Base-by-base conservation (phyloP, 176 grass and related monocot genomes). In the Urochloa ruziziensis region DNA sequence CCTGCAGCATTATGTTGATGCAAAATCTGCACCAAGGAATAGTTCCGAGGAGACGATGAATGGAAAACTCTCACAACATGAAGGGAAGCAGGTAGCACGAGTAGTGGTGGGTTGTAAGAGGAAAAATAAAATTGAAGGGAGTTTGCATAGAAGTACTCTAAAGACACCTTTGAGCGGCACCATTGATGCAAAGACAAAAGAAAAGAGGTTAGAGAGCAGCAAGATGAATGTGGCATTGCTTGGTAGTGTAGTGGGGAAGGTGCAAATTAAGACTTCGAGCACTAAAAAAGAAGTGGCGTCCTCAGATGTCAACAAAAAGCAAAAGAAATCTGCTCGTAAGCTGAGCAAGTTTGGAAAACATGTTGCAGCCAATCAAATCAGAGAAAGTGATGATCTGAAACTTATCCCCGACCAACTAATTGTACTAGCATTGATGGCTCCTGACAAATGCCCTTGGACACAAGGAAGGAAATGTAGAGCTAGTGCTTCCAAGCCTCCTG, bases 341-440 rank as follows among this genome's bases (percentile, higher is more conserved):
- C 23, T 61, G 34, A 84, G 62, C 2, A 69, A 57, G 60, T 28
- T 23, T 43, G 77, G 48, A 87, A 81, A 52, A 67, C 28, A 33
- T 84, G 72, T 10, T 68, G 37, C 5, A 29, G 44, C 18, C 1
- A 32, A 79, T 67, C 48, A 43, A 59, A 84, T n/a, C 17, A 7
- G 60, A 82, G 63, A 74, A 39, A 57, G 18, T 49, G 80, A 70
- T 57, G 28, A 66, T 74, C 30, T 62, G 44, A 48, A 86, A 16
- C n/a, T 70, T 49, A 51, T 62, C 73, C 65, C 10, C 37, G 24
- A 88, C 0, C 82, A 21, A 53, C 4, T 78, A 70, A 81, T 88
- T 43, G 80, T 88, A 60, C 88, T 81, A 74, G 90, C 79, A 88
- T 81, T 92, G 75, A 90, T 92, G 85, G 82, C 87, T 67, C 62